Percentiles rank a stretch among this genome's conserved stretches.
These are phyloP conservation scores for Saccharomyces paradoxus DNA, from an alignment of 805 yeast species.

Conservation along the genomic window DNA sequence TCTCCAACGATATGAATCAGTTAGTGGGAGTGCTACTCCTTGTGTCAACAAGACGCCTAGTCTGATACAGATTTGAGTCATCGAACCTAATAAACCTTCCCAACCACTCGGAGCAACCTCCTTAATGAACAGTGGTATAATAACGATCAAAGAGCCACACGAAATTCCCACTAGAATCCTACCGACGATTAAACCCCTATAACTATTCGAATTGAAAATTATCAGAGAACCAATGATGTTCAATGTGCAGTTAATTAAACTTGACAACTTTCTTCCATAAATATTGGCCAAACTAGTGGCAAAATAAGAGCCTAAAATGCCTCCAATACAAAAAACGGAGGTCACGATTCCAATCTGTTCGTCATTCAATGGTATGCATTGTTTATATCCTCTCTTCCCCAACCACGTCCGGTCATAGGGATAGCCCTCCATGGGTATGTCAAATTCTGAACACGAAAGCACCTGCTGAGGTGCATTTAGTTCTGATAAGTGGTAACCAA, in stretches of 20 bases:
- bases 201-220: not conserved
- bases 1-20: constrained; percentile 6
- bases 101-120: constrained; percentile 57
- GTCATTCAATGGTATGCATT: constrained; percentile 54
- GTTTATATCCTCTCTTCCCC: constrained; percentile 36
- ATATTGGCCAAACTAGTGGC: constrained; percentile 64
- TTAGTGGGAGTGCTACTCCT: constrained; percentile 38
- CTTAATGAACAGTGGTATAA: constrained; percentile 64
- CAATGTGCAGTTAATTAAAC: constrained; percentile 43
- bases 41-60: constrained; percentile 72
- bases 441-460: constrained; percentile 42
- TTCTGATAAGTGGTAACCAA: constrained; percentile 84
- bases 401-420: constrained; percentile 34
- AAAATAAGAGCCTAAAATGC: constrained; percentile 62
- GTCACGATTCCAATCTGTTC: constrained; percentile 65
- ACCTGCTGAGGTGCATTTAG: constrained; percentile 71
- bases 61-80: constrained; percentile 73
- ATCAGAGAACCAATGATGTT: constrained; percentile 43
- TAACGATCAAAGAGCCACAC: constrained; percentile 74
- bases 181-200: constrained; percentile 32
- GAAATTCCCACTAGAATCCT: constrained; percentile 69
- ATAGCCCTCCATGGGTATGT: constrained; percentile 10
- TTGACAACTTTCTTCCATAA: constrained; percentile 53
- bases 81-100: constrained; percentile 67
- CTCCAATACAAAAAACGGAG: constrained; percentile 79